Evolutionary conservation across 1,284 basidiomycete species (phyloP).

Genomic region (Fomitopsis palustris): DNA sequence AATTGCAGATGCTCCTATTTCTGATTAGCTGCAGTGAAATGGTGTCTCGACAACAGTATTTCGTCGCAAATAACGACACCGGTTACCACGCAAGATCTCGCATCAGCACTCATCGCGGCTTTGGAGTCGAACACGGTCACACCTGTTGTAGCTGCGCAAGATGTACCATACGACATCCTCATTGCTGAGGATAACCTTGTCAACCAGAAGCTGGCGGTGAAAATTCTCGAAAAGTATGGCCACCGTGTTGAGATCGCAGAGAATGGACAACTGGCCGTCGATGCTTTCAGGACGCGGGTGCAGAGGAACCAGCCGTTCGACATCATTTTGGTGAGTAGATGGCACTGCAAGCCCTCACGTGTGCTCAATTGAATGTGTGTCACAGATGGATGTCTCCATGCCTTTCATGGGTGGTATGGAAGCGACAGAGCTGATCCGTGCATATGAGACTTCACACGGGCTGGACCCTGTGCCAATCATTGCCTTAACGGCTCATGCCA

Average conservation of each 20-base stretch:
- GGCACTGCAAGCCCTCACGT: background rate
- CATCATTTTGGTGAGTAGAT: constrained; percentile 72
- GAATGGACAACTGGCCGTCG: constrained; percentile 90
- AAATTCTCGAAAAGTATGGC: constrained; percentile 96
- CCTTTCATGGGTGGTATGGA: constrained; percentile 96
- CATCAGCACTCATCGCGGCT: constrained; percentile 90
- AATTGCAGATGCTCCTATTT: constrained; percentile 2
- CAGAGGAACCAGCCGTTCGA: constrained; percentile 76
- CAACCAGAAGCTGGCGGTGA: constrained; percentile 96
- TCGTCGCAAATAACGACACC: constrained; percentile 91
- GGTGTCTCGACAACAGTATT: constrained; percentile 90
- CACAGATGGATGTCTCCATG: constrained; percentile 97
- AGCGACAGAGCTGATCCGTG: constrained; percentile 78
- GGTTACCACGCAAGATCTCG: constrained; percentile 84
- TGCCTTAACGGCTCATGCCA: constrained; percentile 90
- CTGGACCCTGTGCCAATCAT: constrained; percentile 88
- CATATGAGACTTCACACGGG: constrained; percentile 76
- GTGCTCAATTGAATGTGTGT: constrained; percentile 4
- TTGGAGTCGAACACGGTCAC: constrained; percentile 91
- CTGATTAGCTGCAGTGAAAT: constrained; percentile 60
- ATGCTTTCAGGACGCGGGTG: constrained; percentile 80
- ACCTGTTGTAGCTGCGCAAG: constrained; percentile 76
- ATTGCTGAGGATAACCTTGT: constrained; percentile 98
- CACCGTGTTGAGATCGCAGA: constrained; percentile 97
- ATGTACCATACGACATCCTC: constrained; percentile 90